A percentile compares a stretch with the other conserved stretches of the same genome.
These are phyloP conservation scores for Colletotrichum lini DNA, from an alignment of 2,329 filamentous ascomycete species.

Conservation along the genomic window DNA sequence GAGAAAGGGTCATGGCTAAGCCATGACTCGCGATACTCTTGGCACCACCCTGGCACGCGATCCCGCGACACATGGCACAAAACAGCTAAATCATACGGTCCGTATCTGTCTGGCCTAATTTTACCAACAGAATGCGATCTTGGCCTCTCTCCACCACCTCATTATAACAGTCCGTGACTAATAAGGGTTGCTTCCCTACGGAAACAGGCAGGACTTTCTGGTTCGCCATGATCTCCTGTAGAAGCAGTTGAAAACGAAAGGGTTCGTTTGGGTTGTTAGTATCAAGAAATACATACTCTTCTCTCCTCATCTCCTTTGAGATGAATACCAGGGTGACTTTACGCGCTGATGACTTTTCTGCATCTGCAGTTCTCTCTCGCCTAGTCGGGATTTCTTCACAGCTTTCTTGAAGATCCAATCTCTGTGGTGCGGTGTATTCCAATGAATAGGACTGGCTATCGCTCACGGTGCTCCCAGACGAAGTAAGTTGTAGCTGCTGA, in stretches of 20 bases:
- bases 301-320: neutral
- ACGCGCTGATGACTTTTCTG: neutral
- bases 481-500: neutral
- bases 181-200: neutral
- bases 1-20: neutral
- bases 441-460: neutral
- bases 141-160: neutral
- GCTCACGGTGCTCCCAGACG: neutral
- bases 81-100: neutral
- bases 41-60: neutral
- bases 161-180: neutral
- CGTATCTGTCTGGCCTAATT: neutral
- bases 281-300: slow-evolving; percentile 2
- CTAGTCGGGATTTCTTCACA: neutral
- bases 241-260: neutral
- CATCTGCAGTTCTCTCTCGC: neutral
- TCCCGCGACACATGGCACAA: neutral
- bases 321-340: neutral
- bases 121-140: neutral
- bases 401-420: neutral
- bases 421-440: neutral
- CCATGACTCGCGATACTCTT: neutral
- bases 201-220: neutral
- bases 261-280: neutral
- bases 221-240: neutral